Percentiles rank a stretch among this genome's conserved stretches.
Conservation (phyloP, 2,329 filamentous ascomycete species). For the Diaporthe amygdali region DNA sequence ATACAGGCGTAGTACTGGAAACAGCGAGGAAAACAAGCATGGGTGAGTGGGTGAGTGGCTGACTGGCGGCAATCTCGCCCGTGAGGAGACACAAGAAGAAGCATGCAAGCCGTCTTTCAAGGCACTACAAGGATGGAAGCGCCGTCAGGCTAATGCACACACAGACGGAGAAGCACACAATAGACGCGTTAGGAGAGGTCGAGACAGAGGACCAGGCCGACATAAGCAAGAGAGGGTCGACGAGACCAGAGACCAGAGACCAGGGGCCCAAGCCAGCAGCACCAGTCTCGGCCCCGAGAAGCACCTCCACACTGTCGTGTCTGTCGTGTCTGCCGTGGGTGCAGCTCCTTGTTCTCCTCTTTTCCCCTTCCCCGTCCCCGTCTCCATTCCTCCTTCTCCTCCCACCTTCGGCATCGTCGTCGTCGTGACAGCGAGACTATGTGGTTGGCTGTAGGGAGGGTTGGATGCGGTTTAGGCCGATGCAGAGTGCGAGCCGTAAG, state of each 20-base stretch:
- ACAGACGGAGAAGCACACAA: conserved; percentile 6
- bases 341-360: not conserved
- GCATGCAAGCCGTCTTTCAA: not conserved
- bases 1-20: conserved; percentile 13
- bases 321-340: no score
- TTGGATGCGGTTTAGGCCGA: not conserved
- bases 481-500: conserved; percentile 21
- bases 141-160: conserved; percentile 17
- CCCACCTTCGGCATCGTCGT: not conserved
- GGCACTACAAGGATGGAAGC: not conserved
- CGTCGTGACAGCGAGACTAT: not conserved
- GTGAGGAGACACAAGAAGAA: not conserved
- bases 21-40: not conserved
- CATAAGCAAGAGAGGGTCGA: not conserved
- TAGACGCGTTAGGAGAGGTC: conserved; percentile 15
- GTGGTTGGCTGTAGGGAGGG: conserved; percentile 5
- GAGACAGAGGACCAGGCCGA: not conserved
- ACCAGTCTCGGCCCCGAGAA: not conserved
- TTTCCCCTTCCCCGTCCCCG: not conserved
- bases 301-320: no score
- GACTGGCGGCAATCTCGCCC: conserved; percentile 3
- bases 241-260: not conserved
- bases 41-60: not conserved
- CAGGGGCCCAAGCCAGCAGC: no score
- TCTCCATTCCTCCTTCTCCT: not conserved